Percentiles rank a stretch among this genome's conserved stretches.
Evolutionary conservation across 2,329 filamentous ascomycete species (phyloP).

Genomic region (Cercospora berteroae): DNA sequence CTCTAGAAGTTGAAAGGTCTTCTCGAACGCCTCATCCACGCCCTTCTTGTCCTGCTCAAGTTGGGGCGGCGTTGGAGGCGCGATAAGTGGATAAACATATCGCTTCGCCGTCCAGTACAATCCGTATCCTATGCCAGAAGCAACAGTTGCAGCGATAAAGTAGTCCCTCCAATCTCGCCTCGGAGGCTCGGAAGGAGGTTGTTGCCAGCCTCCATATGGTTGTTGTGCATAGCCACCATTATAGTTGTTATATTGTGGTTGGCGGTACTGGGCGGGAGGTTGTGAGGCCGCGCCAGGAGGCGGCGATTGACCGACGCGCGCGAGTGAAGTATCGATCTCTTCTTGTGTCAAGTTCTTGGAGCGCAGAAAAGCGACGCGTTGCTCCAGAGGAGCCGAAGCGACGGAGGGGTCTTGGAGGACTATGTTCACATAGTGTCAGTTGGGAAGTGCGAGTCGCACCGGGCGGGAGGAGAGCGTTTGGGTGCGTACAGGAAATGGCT

Average conservation of each 20-base stretch:
- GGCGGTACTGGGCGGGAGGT: conserved; percentile 42
- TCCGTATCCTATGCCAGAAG: conserved; percentile 84
- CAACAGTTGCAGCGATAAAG: conserved; percentile 99
- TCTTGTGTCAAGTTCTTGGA: conserved; percentile 97
- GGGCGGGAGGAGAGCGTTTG: neutral
- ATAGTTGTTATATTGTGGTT: conserved; percentile 38
- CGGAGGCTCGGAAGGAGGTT: conserved; percentile 58
- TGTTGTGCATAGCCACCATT: conserved; percentile 41
- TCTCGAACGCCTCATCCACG: conserved; percentile 91
- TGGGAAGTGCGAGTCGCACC: neutral
- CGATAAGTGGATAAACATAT: conserved; percentile 86
- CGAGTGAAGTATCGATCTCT: conserved; percentile 82
- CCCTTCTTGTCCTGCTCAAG: conserved; percentile 90
- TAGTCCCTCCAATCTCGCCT: conserved; percentile 95
- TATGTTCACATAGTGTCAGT: conserved; percentile 45
- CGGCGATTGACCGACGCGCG: conserved; percentile 64
- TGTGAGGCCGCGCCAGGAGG: conserved; percentile 46
- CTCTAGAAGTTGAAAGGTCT: conserved; percentile 85
- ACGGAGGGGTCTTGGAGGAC: conserved; percentile 92
- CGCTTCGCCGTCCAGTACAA: conserved; percentile 87
- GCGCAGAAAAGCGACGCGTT: conserved; percentile 85
- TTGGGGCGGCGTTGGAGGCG: conserved; percentile 89
- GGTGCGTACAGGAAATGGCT: conserved; percentile 52
- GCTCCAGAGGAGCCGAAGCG: conserved; percentile 83
- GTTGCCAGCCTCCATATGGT: conserved; percentile 41